A percentile compares a stretch with the other conserved stretches of the same genome.
Evolutionary conservation across 345 rosid genomes (phyloP).

Genomic region (Citrus unshiu): DNA sequence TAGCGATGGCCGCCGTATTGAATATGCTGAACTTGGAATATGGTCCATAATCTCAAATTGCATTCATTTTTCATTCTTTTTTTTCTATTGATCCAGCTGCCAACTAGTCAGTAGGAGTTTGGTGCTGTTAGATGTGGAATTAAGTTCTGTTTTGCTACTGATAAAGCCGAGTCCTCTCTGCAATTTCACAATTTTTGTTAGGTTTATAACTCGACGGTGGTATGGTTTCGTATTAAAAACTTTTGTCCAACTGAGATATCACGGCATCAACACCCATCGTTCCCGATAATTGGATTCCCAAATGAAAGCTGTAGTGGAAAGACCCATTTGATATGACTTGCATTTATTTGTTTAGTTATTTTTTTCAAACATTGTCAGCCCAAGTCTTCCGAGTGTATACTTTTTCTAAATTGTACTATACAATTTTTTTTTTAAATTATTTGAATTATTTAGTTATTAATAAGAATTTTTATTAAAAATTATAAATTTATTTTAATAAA

Average conservation of each 20-base stretch:
- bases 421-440: too few species aligned
- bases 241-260: background rate
- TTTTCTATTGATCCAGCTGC: background rate
- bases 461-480: too few species aligned
- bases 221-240: too few species aligned
- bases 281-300: background rate
- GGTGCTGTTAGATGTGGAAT: background rate
- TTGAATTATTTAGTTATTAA: too few species aligned
- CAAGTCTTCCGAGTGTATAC: background rate
- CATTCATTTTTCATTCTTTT: background rate
- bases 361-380: background rate
- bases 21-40: background rate
- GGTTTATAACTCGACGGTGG: too few species aligned
- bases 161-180: background rate
- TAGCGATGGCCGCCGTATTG: background rate
- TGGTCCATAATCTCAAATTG: background rate
- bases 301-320: background rate
- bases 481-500: too few species aligned
- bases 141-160: background rate
- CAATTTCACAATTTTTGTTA: too few species aligned
- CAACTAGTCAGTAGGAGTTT: background rate
- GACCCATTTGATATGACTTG: background rate
- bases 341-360: too few species aligned
- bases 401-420: too few species aligned
- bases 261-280: background rate